A percentile compares a stretch with the other conserved stretches of the same genome.
These are phyloP conservation scores for Catunica adiposa DNA, from an alignment of 2,329 filamentous ascomycete species.

Conservation along the genomic window DNA sequence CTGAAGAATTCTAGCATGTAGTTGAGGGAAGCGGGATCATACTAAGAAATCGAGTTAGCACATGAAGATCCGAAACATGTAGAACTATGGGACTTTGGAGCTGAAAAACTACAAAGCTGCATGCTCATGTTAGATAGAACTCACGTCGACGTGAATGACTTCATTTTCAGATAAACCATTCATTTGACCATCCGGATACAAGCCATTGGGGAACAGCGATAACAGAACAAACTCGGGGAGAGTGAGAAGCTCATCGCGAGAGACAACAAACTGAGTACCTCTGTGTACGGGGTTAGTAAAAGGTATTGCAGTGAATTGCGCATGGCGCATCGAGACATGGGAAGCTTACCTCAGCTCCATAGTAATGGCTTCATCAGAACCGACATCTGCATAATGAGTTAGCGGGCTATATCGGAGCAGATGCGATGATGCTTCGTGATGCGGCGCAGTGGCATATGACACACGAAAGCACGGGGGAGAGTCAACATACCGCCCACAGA, in stretches of 20 bases:
- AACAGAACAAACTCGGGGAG: slow-evolving; percentile 92
- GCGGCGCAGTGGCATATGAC: not conserved
- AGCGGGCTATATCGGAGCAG: not conserved
- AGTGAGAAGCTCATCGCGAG: slow-evolving; percentile 84
- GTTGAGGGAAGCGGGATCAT: slow-evolving; percentile 86
- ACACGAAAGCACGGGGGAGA: not conserved
- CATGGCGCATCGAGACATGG: not conserved
- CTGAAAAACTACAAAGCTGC: no score
- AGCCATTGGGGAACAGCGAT: slow-evolving; percentile 95
- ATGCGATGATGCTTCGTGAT: no score
- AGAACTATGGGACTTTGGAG: no score
- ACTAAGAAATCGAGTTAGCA: no score
- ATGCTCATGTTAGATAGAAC: slow-evolving; percentile 33
- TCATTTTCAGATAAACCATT: slow-evolving; percentile 84
- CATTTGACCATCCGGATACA: slow-evolving; percentile 92
- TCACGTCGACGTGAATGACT: slow-evolving; percentile 91
- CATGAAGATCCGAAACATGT: no score
- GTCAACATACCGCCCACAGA: slow-evolving; percentile 57
- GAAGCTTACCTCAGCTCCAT: slow-evolving; percentile 70
- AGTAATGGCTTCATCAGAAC: slow-evolving; percentile 83
- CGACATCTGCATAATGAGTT: slow-evolving; percentile 43
- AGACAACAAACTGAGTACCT: slow-evolving; percentile 84
- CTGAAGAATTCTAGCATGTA: slow-evolving; percentile 99
- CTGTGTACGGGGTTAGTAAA: slow-evolving; percentile 32
- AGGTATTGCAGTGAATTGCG: no score